Evolutionary conservation across 1,284 basidiomycete genomes (phyloP), one percentile per base, ranked within the genome.

Genomic region (Microbotryum silenes-acaulis): DNA sequence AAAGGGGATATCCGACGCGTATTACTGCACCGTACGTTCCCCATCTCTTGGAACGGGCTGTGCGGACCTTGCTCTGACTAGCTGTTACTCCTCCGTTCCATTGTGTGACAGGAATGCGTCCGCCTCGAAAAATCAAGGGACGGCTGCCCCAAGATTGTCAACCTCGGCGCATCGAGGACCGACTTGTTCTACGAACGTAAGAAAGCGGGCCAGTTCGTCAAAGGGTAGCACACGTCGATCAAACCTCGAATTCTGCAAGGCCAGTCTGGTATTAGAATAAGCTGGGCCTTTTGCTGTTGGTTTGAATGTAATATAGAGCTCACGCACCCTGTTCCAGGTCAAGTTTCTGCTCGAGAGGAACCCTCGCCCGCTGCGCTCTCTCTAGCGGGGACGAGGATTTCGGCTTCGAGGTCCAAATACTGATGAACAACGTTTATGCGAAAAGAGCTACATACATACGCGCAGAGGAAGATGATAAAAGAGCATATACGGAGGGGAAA

Each of bases 131-230:
- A 98, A 74, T 94, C 97, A 73, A 80, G 96, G 37, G 96, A 99
- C 74, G 96, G 96, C 0, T 99, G 96, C 78, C 93, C 93, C 2
- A 97, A 97, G 81, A 96, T 98, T 69, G 91, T 98, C 71, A 98
- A 98, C 73, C 80, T 96, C 21, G 92, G 92, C 63, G 88, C 89
- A 20, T 66, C 65, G 27, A 80, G 89, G 71, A 91, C 89, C 54
- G 89, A 92, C 74, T 75, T 91, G 51, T 92, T 92, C 80, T 92
- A 91, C 71, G 89, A 91, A 75, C 79, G 89, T 66, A 70, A 70
- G 45, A 63, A 64, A 42, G 59, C 64, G 1, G 63, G 65, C 1
- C 65, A 66, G 23, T 66, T 66, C 44, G 56, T 59, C 48, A 63
- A 61, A 33, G 64, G 64, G 12, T 66, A 45, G 51, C 5, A 10